Conservation (phyloP, 1,284 basidiomycete genomes). For the Marasmius fiardii region DNA sequence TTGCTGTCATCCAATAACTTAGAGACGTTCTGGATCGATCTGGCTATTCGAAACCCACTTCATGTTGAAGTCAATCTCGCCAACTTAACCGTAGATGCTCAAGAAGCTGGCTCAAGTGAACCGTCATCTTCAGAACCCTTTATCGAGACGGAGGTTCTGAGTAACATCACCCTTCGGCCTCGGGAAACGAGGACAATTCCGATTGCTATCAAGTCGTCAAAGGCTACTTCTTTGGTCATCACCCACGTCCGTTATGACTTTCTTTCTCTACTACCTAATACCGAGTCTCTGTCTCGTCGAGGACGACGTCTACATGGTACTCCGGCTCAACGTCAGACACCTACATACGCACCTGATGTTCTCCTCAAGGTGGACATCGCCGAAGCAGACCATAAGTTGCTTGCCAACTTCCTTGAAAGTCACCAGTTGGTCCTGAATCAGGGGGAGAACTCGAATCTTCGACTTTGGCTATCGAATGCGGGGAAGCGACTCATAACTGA, state of each 20-base stretch:
- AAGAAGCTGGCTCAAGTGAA: conserved; percentile 33
- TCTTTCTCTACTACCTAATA: conserved; percentile 58
- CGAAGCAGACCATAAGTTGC: conserved; percentile 55
- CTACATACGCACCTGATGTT: conserved; percentile 64
- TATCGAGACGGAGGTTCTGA: conserved; percentile 55
- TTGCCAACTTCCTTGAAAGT: conserved; percentile 53
- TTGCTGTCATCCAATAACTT: conserved; percentile 1
- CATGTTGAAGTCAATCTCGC: conserved; percentile 65
- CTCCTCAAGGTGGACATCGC: conserved; percentile 55
- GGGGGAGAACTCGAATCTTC: conserved; percentile 57
- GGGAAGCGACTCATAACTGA: conserved; percentile 58
- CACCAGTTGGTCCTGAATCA: conserved; percentile 48
- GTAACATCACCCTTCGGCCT: conserved; percentile 53
- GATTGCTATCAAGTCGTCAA: conserved; percentile 51
- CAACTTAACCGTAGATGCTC: conserved; percentile 52
- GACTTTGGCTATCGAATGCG: conserved; percentile 58
- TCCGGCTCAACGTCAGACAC: conserved; percentile 57
- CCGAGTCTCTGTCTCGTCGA: conserved; percentile 58
- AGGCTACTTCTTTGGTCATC: conserved; percentile 50
- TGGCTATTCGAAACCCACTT: conserved; percentile 66
- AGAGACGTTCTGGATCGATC: conserved; percentile 78
- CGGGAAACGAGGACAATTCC: conserved; percentile 61
- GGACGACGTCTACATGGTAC: conserved; percentile 72
- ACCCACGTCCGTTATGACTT: conserved; percentile 62
- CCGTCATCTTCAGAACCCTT: conserved; percentile 32